Conservation (phyloP, 495 filamentous ascomycete genomes). For the Penicillium odoratum region DNA sequence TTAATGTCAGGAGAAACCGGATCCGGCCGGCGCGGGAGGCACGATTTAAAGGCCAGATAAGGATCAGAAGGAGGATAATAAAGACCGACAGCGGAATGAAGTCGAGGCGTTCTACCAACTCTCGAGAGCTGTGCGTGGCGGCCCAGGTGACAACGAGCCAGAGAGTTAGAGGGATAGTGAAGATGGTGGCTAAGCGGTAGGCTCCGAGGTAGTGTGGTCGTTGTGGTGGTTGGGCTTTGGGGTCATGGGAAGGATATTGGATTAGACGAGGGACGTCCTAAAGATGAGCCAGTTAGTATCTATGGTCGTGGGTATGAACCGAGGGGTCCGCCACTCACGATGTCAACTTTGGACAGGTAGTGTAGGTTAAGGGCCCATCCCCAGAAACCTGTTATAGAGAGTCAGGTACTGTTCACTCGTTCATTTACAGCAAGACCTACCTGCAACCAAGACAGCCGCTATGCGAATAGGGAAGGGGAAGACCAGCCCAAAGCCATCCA, state of each 20-base stretch:
- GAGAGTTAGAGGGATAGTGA: conserved; percentile 65
- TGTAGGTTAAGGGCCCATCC: conserved; percentile 88
- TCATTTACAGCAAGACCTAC: conserved; percentile 41
- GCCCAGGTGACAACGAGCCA: conserved; percentile 82
- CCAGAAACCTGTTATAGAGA: conserved; percentile 67
- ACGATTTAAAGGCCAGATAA: conserved; percentile 70
- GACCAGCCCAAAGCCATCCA: conserved; percentile 81
- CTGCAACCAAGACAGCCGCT: conserved; percentile 74
- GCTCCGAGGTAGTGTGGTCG: conserved; percentile 73
- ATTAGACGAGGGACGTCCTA: conserved; percentile 79
- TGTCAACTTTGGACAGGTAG: conserved; percentile 68
- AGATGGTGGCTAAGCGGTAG: conserved; percentile 76
- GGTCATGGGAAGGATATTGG: conserved; percentile 60
- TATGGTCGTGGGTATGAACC: conserved; percentile 1
- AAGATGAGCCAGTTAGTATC: background rate
- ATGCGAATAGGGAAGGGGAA: conserved; percentile 86
- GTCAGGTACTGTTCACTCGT: background rate
- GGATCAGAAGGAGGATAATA: conserved; percentile 62
- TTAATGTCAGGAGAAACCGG: conserved; percentile 69
- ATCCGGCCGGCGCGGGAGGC: conserved; percentile 71
- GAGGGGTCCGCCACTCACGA: conserved; percentile 51
- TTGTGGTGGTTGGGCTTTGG: conserved; percentile 61
- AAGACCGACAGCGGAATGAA: conserved; percentile 82
- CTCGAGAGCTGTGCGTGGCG: conserved; percentile 65
- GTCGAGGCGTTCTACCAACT: conserved; percentile 70